Evolutionary conservation across 2,329 filamentous ascomycete genomes (phyloP).

Genomic region (Bipolaris gigantea): DNA sequence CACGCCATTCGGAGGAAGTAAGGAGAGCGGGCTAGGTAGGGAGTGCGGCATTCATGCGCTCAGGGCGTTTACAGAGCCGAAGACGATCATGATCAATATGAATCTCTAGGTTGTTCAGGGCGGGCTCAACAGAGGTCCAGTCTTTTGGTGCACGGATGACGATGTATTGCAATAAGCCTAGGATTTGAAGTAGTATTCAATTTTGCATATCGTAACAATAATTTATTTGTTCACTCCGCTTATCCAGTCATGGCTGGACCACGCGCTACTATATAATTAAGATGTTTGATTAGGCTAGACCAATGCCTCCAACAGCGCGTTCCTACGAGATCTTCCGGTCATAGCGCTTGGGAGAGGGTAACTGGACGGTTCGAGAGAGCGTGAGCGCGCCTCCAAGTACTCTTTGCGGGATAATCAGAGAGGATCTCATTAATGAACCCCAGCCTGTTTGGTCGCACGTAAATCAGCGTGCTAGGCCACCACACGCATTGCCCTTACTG

Average conservation of each 20-base stretch:
- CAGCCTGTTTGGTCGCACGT: constrained; percentile 37
- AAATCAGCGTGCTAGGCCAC: neutral
- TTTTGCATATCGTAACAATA: no score
- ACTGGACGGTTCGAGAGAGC: constrained; percentile 49
- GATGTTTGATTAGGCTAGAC: neutral
- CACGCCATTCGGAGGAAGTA: constrained; percentile 55
- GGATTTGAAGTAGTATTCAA: no score
- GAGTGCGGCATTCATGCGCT: constrained; percentile 55
- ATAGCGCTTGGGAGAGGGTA: constrained; percentile 32
- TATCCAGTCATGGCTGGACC: no score
- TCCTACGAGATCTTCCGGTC: constrained; percentile 45
- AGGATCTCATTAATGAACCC: constrained; percentile 48
- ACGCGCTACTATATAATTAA: neutral
- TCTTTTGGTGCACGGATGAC: no score
- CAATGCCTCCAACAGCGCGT: neutral
- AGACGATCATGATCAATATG: constrained; percentile 54
- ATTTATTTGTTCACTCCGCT: no score
- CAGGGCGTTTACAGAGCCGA: constrained; percentile 54
- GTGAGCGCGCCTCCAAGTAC: constrained; percentile 44
- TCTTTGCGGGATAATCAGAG: constrained; percentile 42
- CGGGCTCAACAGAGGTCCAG: no score
- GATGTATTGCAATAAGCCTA: no score
- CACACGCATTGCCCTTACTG: neutral
- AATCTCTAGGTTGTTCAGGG: constrained; percentile 25
- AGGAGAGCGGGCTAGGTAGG: constrained; percentile 54